Evolutionary conservation across 2,329 filamentous ascomycete species (phyloP), one percentile per base, ranked within the genome.

Genomic region (Keithomyces neogunnii): DNA sequence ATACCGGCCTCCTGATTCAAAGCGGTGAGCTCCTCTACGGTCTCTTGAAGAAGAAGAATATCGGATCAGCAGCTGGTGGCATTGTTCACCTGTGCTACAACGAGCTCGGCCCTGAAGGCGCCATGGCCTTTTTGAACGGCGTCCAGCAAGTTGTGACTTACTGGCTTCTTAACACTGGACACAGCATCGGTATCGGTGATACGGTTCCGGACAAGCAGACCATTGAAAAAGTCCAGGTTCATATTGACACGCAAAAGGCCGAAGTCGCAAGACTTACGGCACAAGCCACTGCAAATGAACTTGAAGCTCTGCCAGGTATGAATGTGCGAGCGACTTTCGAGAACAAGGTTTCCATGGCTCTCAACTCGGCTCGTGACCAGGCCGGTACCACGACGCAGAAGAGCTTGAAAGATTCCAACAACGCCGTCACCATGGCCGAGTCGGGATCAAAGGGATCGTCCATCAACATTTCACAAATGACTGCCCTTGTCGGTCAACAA

Each of bases 381-480:
- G 93, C 93, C 64, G 93, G 93, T 84, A 92, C 86, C 28, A 87
- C 85, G 48, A 95, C 93, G 0, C 88, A 95, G 70, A 86, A 89
- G 72, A 90, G 88, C 76, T 73, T 99, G 67, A 96, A 96, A 73
- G 89, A 96, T 70, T 77, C 88, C 62, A 99, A 99, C 78, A 96
- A 97, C 63, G 92, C 92, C 48, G 89, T 95, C 50, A 89, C 90
- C 64, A 99, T 97, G 88, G 90, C 95, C 54, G 84, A 85, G 49
- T 96, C 93, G 53, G 93, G 93, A 63, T 99, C 95, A 60, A 99
- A 99, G 76, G 93, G 93, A 67, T 97, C 93, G 2, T 92, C 89
- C 10, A 97, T 99, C 77, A 99, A 99, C 69, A 97, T 99, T 62
- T 96, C 95, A 13, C 93, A 99, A 71, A 99, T 99, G 93, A 95